Base-by-base conservation (phyloP, 2,329 filamentous ascomycete species). In the Fusarium nanum region DNA sequence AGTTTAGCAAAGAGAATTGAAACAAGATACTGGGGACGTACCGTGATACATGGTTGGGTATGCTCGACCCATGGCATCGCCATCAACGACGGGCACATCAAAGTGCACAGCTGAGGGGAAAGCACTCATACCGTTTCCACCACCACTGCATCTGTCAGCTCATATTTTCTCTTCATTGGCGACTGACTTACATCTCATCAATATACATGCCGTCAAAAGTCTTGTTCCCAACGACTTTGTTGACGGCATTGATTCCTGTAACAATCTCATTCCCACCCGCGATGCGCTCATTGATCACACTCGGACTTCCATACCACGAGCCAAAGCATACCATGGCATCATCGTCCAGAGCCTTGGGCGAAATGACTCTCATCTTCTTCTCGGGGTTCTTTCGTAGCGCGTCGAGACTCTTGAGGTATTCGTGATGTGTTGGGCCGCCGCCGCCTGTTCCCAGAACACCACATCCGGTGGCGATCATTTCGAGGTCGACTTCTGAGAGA, bases 301-400 rank as follows among this genome's bases (percentile, higher is more conserved):
- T 82, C 0, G 81, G 81, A 34, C 80, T 81, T 5, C 83, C 83
- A 45, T 84, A 84, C 77, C 82, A 83, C 1, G 81, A 82, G 0
- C 82, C 82, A 41, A 83, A 81, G 44, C 81, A 81, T 6, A 82
- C 77, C 3, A 77, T 70, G 11, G 80, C 82, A 13, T 78, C 73
- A 30, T 84, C 82, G 7, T 76, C 72, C 0, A 84, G 68, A 0
- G 75, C 71, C 7, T 76, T 76, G 0, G 81, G 78, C 0, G 80
- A 76, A 3, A 85, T 76, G 2, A 85, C 77, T 10, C 82, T 74
- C 75, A 84, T 82, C 53, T 77, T 76, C 49, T 79, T 72, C 46
- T 72, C 45, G 3, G 75, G 74, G 1, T 73, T 76, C 18, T 77
- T 79, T n/a, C 77, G 73, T 12, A 84, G 71, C 8, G 75, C 74